Base-by-base conservation (phyloP, 2,329 filamentous ascomycete species). In the Pseudogymnoascus sp. region DNA sequence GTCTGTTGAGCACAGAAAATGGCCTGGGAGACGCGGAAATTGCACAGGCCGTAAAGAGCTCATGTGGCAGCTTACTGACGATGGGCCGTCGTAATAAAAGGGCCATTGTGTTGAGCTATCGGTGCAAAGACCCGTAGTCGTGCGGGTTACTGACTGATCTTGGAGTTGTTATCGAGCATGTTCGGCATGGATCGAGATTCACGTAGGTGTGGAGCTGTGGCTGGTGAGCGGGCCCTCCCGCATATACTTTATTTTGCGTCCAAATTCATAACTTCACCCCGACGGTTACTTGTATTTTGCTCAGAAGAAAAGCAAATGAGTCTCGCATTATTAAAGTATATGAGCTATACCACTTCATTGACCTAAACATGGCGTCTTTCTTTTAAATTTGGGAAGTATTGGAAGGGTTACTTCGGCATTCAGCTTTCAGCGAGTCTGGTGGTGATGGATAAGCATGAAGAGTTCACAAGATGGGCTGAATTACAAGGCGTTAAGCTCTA, bases 1-100 rank as follows among this genome's bases (percentile, higher is more conserved):
- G 93, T 5, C 95, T 89, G 75, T 89, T 89, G 70, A 96, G 84
- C 66, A 91, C 85, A 46, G 93, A 96, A 80, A 97, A 96, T 36
- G 75, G 73, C 66, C 84, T 66, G 25, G 63, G 63, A 59, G 64
- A 63, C 16, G 70, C 18, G n/a, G 68, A 66, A 23, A 69, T 60
- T 28, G 66, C 64, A 63, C 70, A 72, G 11, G 69, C 62, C 38
- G 64, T 64, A 34, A 70, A 61, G 31, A 72, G 25, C 59, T 72
- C 70, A 42, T 63, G 66, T 16, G 70, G 70, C 8, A 72, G 65
- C 21, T 60, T 38, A 28, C 61, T 61, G 40, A 67, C 60, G 10
- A 64, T 42, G 25, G 65, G 65, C 10, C 63, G 64, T 28, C 69
- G 66, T 21, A 69, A 34, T 23, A 68, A 62, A 23, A 72, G 61